These are phyloP conservation scores for Sclerotinia nivalis DNA, from an alignment of 2,329 filamentous ascomycete genomes.

Conservation along the genomic window DNA sequence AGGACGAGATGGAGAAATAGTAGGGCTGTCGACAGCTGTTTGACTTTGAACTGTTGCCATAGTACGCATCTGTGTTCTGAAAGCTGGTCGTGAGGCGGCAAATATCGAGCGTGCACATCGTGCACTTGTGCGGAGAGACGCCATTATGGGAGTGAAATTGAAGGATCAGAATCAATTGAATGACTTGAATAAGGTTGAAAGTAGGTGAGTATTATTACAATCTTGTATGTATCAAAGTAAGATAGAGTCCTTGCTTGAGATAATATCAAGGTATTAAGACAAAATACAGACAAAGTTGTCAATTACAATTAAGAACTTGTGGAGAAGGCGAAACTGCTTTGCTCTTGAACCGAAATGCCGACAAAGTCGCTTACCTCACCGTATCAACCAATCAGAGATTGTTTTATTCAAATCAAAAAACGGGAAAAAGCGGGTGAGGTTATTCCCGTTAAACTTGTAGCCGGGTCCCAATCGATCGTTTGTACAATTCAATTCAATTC, in stretches of 20 bases:
- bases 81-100: constrained; percentile 24
- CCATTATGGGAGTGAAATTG: constrained; percentile 23
- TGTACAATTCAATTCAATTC: not conserved
- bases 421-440: constrained; percentile 24
- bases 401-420: constrained; percentile 21
- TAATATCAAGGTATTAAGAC: constrained; percentile 14
- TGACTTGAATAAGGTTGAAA: not conserved
- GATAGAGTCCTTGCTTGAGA: not conserved
- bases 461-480: not conserved
- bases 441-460: constrained; percentile 18
- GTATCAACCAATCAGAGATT: constrained; percentile 12
- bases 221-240: constrained; percentile 10
- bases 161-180: constrained; percentile 11
- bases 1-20: constrained; percentile 27
- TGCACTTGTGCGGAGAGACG: constrained; percentile 26
- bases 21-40: constrained; percentile 3
- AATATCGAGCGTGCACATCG: constrained; percentile 25
- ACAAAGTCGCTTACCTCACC: constrained; percentile 23
- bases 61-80: constrained; percentile 27
- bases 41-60: constrained; percentile 23
- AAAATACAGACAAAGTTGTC: constrained; percentile 6
- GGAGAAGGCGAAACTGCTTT: constrained; percentile 24
- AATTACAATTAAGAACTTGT: constrained; percentile 16
- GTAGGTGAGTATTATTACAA: constrained; percentile 18
- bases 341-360: constrained; percentile 15